These are phyloP conservation scores for Chamaecyparis obtusa DNA, from an alignment of 75 land plant species.

Conservation along the genomic window DNA sequence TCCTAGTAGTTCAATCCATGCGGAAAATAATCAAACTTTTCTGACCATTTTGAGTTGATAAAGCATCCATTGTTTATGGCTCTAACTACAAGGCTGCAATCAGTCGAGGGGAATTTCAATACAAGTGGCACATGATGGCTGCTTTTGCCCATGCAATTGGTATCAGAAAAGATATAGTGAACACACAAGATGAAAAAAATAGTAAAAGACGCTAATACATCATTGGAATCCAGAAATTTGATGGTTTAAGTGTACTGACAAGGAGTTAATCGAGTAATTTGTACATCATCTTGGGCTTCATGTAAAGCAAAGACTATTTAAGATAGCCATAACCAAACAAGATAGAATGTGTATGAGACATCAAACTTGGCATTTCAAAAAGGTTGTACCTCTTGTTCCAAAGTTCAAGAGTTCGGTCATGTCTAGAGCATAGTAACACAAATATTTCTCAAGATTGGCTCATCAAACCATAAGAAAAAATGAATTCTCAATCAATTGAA, in stretches of 20 bases:
- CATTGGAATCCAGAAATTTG: background rate
- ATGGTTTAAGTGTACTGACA: background rate
- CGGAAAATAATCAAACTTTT: background rate
- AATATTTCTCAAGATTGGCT: no score
- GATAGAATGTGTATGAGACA: background rate
- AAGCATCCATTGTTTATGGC: background rate
- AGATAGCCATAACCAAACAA: background rate
- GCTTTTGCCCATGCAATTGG: background rate
- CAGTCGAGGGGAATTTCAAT: background rate
- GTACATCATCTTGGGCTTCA: no score
- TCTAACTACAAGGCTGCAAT: background rate
- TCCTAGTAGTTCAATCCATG: slow-evolving; percentile 1
- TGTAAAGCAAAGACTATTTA: no score
- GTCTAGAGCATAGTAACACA: no score
- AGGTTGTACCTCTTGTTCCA: background rate
- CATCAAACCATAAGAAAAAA: no score
- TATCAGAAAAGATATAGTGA: background rate
- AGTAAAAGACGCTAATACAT: background rate
- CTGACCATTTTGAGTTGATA: background rate
- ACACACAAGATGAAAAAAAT: background rate
- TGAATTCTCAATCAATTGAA: no score
- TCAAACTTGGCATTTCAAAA: background rate
- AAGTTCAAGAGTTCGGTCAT: background rate
- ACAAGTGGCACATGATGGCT: background rate
- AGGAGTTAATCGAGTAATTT: no score